Base-by-base conservation (phyloP, 2,329 filamentous ascomycete genomes). In the Botrytis pseudocinerea region DNA sequence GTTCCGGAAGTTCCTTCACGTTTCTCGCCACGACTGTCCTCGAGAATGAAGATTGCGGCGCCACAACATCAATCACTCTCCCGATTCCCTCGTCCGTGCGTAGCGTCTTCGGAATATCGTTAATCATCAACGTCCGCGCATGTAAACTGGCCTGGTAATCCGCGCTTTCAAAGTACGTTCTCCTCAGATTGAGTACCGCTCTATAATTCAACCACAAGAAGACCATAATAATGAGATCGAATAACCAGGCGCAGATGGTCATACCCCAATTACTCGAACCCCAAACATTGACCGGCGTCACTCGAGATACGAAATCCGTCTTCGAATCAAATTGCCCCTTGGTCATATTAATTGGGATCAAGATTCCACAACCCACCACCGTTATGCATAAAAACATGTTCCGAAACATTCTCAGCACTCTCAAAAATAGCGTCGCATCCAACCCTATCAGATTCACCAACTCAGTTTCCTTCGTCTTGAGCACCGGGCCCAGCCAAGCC, bases 171-270 rank as follows among this genome's bases (percentile, higher is more conserved):
- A 97, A 95, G 79, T 97, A 98, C 60, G 88, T 84, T 74, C 93
- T 89, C 75, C 95, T 89, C 76, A 99, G 83, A 48, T 85, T 83
- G 25, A 90, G 82, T 32, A 99, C 87, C 65, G 89, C 91, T 46
- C 88, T 87, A 82, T 98, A 98, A 79, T 97, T 98, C 84, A 88
- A 91, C 94, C 94, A 99, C 42, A 99, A 83, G 77, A 97, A 97
- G 71, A 87, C 91, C 73, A 89, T 90, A 22, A 98, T 87, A 32
- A 94, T 87, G n/a, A 91, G 80, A 80, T 95, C 91, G 80, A 94
- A 93, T 0, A 90, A 75, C 84, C 87, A 92, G 0, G 87, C 86
- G 61, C 89, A 84, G 14, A 89, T 82, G 8, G 90, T 87, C 74
- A 89, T 85, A 0, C 84, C 87, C 90, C 89, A 92, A 42, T 89